Evolutionary conservation across 148 eudicot species (phyloP).

Genomic region (Fagopyrum tataricum): DNA sequence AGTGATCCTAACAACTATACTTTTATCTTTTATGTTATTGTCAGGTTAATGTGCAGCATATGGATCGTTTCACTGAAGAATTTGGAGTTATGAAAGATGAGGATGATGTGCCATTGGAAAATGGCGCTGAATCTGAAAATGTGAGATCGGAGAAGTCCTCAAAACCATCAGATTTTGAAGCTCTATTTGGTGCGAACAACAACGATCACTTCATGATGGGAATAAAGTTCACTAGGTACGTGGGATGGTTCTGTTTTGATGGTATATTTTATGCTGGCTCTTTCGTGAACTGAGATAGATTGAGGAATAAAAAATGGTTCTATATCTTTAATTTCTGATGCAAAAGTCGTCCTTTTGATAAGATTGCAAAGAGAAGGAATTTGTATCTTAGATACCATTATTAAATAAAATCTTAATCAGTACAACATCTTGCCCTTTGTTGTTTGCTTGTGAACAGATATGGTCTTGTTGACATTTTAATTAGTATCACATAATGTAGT

Average conservation of each 20-base stretch:
- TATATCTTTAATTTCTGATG: neutral
- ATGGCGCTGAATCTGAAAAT: slow-evolving; percentile 18
- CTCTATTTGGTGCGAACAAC: slow-evolving; percentile 77
- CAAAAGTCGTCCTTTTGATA: neutral
- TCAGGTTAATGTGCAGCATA: slow-evolving; percentile 67
- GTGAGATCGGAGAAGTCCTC: slow-evolving; percentile 33
- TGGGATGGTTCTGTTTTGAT: neutral
- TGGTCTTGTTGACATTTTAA: neutral
- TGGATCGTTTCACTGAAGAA: slow-evolving; percentile 58
- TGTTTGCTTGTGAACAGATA: neutral
- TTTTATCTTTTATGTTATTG: slow-evolving; percentile 14
- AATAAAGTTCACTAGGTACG: slow-evolving; percentile 70
- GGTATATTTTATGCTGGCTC: neutral
- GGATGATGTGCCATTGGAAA: slow-evolving; percentile 19
- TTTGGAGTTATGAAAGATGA: slow-evolving; percentile 54
- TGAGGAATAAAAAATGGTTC: neutral
- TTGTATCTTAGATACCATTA: neutral
- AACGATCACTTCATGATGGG: slow-evolving; percentile 87
- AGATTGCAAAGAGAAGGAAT: neutral
- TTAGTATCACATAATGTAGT: no score
- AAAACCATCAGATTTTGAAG: slow-evolving; percentile 75
- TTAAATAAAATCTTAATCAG: neutral
- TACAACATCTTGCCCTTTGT: neutral
- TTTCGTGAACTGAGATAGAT: neutral
- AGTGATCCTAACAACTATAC: neutral